A percentile compares a stretch with the other conserved stretches of the same genome.
Evolutionary conservation across 106 monocot species (phyloP).

Genomic region (Phalaenopsis equestris): DNA sequence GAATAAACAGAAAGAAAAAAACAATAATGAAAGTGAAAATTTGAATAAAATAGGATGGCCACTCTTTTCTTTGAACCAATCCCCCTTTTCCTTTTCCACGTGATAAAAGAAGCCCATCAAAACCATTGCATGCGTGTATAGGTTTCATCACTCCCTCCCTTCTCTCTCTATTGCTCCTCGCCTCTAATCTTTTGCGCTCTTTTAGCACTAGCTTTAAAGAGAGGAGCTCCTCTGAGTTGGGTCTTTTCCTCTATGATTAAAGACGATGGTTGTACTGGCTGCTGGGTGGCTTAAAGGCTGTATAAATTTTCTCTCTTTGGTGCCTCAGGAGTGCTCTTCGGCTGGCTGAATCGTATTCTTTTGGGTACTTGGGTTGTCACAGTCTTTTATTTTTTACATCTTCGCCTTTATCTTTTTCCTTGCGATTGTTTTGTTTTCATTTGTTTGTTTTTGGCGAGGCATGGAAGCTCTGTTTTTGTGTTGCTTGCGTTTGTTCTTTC

Average conservation of each 20-base stretch:
- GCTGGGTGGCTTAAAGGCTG: not conserved
- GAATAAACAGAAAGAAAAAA: not conserved
- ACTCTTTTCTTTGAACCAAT: not conserved
- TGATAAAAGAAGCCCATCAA: conserved; percentile 14
- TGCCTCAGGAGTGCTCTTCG: not conserved
- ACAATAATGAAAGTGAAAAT: not conserved
- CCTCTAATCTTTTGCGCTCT: not conserved
- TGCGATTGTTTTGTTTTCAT: conserved; percentile 15
- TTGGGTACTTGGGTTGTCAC: conserved; percentile 9
- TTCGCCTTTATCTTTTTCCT: conserved; percentile 2
- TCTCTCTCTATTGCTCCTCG: not conserved
- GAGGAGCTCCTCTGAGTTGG: not conserved
- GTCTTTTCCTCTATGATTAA: conserved; percentile 4
- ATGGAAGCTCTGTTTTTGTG: conserved; percentile 9
- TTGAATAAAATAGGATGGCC: not conserved
- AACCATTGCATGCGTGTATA: conserved; percentile 12
- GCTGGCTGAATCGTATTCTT: not conserved
- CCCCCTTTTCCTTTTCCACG: conserved; percentile 10
- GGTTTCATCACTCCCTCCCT: not conserved
- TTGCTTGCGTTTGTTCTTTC: conserved; percentile 13
- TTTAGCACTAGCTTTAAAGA: not conserved
- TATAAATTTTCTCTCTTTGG: conserved; percentile 5
- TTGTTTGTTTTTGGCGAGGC: conserved; percentile 8
- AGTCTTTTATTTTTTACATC: not conserved
- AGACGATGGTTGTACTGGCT: conserved; percentile 5